Evolutionary conservation across 805 yeast species (phyloP), one percentile per base, ranked within the genome.

Genomic region (Candida ulmi): DNA sequence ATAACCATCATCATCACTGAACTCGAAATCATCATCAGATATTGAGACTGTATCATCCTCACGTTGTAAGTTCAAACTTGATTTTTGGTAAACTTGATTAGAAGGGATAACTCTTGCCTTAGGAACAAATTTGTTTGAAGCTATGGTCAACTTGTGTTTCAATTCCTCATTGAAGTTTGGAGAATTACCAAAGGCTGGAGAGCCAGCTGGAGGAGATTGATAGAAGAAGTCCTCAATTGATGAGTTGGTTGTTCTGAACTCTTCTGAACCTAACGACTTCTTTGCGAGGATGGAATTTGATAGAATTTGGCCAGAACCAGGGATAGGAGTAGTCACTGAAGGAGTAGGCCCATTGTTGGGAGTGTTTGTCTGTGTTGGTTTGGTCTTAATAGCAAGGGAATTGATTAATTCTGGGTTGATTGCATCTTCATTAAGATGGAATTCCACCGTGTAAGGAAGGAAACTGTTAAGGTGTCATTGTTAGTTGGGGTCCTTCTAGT

Each of bases 401-500:
- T 38, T 44, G 11, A 44, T 54, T 30, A 62, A 46, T 17, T 55
- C 59, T 15, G 60, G 65, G 34, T 71, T 61, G 36, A 54, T 59
- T 7, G 48, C 49, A 7, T 47, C 43, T 7, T 58, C 58, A 15
- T 60, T 51, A 30, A 65, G 47, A 45, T 65, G 65, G 48, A 68
- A 66, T 46, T 82, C 85, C n/a, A 83, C 88, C 4, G 88, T 80
- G 52, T 78, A 78, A 2, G 93, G 93, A 35, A 83, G 65, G 50
- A 83, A 82, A 35, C 83, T 76, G 32, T 26, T 17, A 36, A 27
- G n/a, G n/a, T 19, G 32, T 32, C 27, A 33, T 21, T 21, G 24
- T 21, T 21, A 21, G 24, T 21, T n/a, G n/a, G n/a, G n/a, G n/a
- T n/a, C n/a, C n/a, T n/a, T n/a, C n/a, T n/a, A n/a, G n/a, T n/a